These are phyloP conservation scores for Apiospora sp. DNA, from an alignment of 2,329 filamentous ascomycete genomes.

Conservation along the genomic window DNA sequence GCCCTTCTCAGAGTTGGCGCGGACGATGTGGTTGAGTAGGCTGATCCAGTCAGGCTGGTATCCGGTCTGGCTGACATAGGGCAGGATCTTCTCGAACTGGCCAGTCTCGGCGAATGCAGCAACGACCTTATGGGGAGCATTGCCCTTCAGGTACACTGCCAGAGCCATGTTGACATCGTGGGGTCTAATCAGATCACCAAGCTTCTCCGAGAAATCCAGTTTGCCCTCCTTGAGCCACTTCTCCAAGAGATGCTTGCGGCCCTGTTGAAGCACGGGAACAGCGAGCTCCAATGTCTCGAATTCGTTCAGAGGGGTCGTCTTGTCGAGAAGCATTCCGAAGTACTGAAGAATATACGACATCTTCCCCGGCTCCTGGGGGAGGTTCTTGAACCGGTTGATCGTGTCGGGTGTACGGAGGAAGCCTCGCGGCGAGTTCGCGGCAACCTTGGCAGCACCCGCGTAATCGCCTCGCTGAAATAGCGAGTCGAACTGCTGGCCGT, in stretches of 20 bases:
- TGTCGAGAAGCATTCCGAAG: constrained; percentile 96
- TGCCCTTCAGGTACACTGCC: constrained; percentile 88
- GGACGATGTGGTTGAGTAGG: constrained; percentile 90
- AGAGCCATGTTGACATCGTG: constrained; percentile 91
- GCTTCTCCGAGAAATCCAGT: constrained; percentile 92
- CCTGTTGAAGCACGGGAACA: constrained; percentile 89
- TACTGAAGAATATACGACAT: constrained; percentile 97
- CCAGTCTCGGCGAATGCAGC: constrained; percentile 94
- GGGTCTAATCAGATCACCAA: constrained; percentile 90
- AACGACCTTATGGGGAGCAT: constrained; percentile 91
- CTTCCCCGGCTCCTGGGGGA: constrained; percentile 81
- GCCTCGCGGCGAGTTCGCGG: constrained; percentile 93
- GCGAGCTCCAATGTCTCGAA: constrained; percentile 95
- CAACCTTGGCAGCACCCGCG: constrained; percentile 90
- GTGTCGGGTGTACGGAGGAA: constrained; percentile 95
- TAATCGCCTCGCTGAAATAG: constrained; percentile 83
- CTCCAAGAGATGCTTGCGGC: constrained; percentile 93
- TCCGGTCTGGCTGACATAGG: constrained; percentile 83
- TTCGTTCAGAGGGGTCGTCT: constrained; percentile 84
- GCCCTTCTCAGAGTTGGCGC: constrained; percentile 91
- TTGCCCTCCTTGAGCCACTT: constrained; percentile 99
- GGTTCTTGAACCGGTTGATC: constrained; percentile 92
- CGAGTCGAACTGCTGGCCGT: constrained; percentile 91
- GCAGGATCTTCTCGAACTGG: constrained; percentile 95
- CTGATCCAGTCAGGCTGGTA: constrained; percentile 97